Evolutionary conservation across 345 rosid genomes (phyloP).

Genomic region (Erysimum cheiranthoides): DNA sequence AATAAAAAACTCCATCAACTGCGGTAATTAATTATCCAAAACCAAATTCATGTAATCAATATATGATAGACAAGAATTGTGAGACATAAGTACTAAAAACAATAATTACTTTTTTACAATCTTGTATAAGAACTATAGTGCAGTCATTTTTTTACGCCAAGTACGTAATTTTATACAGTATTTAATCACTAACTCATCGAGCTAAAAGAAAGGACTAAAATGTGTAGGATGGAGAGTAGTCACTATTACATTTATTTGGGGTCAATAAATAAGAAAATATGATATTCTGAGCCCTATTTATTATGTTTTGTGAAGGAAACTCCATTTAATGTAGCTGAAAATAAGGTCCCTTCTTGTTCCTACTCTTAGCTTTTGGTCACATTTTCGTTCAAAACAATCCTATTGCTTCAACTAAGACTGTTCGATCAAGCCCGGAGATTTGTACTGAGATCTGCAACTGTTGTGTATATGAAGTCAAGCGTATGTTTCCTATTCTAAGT

Average conservation of each 20-base stretch:
- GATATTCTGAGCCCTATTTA: slow-evolving; percentile 36
- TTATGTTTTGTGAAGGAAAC: slow-evolving; percentile 30
- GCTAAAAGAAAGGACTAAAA: slow-evolving; percentile 29
- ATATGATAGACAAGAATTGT: slow-evolving; percentile 1
- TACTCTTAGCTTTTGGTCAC: slow-evolving; percentile 18
- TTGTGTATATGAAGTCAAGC: not conserved
- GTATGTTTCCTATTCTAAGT: not conserved
- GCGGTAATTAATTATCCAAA: not conserved
- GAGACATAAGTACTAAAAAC: not conserved
- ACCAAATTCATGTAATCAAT: not conserved
- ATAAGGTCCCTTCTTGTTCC: slow-evolving; percentile 33
- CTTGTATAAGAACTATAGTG: not conserved
- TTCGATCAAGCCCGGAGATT: slow-evolving; percentile 17
- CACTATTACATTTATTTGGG: slow-evolving; percentile 40
- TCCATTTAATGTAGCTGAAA: slow-evolving; percentile 33
- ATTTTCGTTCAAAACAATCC: slow-evolving; percentile 7
- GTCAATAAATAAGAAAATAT: slow-evolving; percentile 39
- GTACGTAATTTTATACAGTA: not conserved
- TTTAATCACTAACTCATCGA: not conserved
- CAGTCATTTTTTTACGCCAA: not conserved
- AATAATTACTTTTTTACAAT: not conserved
- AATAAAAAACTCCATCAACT: no score
- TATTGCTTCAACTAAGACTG: slow-evolving; percentile 4
- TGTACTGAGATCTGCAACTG: not conserved
- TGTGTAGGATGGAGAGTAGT: slow-evolving; percentile 38